Conservation (phyloP, 163 green algal genomes). For the Prototheca cutis region DNA sequence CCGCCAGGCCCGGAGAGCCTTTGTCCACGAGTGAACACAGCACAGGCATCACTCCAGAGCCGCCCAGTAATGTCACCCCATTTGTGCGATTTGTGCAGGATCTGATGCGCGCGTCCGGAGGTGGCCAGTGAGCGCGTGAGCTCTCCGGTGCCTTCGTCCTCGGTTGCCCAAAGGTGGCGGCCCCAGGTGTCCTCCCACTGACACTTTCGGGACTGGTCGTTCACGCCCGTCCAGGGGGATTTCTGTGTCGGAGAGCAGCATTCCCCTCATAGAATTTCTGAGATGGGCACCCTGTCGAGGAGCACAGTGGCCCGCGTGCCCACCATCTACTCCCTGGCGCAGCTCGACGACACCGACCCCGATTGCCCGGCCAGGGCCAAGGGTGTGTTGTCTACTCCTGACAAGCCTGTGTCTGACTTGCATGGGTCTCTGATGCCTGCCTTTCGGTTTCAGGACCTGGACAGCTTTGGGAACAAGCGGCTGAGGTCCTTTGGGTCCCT, state of each 20-base stretch:
- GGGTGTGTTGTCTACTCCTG: conserved; percentile 12
- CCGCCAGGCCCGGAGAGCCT: too few relatives aligned
- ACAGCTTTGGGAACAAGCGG: conserved; percentile 30
- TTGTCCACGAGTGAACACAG: too few relatives aligned
- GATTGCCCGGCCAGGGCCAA: background rate
- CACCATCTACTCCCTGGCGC: conserved; percentile 45
- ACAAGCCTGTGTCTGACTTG: conserved; percentile 30
- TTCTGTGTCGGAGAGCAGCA: too few relatives aligned
- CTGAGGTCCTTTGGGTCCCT: conserved; percentile 61
- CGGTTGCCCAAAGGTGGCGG: too few relatives aligned
- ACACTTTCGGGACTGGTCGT: too few relatives aligned
- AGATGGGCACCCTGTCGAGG: too few relatives aligned
- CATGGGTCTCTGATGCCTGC: conserved; percentile 24
- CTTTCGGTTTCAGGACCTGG: conserved; percentile 19
- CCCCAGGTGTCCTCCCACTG: too few relatives aligned
- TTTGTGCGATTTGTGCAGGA: conserved; percentile 9
- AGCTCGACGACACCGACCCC: conserved; percentile 30
- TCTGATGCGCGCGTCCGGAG: conserved; percentile 12
- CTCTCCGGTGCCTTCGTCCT: too few relatives aligned
- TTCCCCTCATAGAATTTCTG: too few relatives aligned
- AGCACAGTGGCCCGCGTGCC: conserved; percentile 24
- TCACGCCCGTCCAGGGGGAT: too few relatives aligned
- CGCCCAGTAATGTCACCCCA: background rate
- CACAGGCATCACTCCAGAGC: too few relatives aligned
- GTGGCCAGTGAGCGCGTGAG: too few relatives aligned